phyloP scores from a whole-genome alignment of 1,284 basidiomycete genomes.

The Malassezia sympodialis region DNA sequence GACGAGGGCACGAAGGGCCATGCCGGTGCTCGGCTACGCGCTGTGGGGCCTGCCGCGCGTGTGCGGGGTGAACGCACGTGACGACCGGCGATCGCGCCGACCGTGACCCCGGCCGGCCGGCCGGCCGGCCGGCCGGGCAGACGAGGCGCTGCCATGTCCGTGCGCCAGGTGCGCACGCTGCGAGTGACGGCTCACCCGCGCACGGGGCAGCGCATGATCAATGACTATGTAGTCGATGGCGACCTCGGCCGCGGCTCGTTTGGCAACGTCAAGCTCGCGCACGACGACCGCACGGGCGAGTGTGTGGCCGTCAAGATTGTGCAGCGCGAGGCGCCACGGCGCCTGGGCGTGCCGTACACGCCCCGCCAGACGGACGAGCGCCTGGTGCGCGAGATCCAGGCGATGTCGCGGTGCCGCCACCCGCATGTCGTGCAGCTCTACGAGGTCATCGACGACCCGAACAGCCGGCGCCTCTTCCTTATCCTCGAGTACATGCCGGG shows the following conservation, averaged over 20 bases:
- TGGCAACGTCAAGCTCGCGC: conserved; percentile 41
- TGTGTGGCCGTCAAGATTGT: conserved; percentile 47
- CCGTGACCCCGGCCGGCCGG: no score
- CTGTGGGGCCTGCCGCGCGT: neutral
- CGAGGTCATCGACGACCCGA: conserved; percentile 89
- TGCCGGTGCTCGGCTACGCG: conserved; percentile 1
- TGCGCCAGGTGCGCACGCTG: conserved; percentile 10
- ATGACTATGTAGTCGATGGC: conserved; percentile 44
- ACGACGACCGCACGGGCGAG: conserved; percentile 37
- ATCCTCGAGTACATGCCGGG: conserved; percentile 93
- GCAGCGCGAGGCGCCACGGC: conserved; percentile 35
- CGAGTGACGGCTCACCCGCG: conserved; percentile 31
- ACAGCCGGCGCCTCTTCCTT: conserved; percentile 84
- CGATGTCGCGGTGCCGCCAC: conserved; percentile 86
- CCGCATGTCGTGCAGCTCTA: conserved; percentile 80
- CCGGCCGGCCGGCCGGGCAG: no score
- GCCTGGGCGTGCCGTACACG: conserved; percentile 27
- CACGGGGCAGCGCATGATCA: conserved; percentile 45
- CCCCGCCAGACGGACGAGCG: conserved; percentile 45
- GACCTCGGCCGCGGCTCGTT: conserved; percentile 45
- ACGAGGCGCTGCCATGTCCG: neutral
- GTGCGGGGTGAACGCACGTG: neutral
- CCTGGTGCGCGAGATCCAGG: conserved; percentile 63
- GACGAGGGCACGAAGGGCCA: conserved; percentile 1
- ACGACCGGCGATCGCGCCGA: no score